Percentiles rank a stretch among this genome's conserved stretches.
Conservation (phyloP, 2,329 filamentous ascomycete species). For the Dothiorella sarmentorum region DNA sequence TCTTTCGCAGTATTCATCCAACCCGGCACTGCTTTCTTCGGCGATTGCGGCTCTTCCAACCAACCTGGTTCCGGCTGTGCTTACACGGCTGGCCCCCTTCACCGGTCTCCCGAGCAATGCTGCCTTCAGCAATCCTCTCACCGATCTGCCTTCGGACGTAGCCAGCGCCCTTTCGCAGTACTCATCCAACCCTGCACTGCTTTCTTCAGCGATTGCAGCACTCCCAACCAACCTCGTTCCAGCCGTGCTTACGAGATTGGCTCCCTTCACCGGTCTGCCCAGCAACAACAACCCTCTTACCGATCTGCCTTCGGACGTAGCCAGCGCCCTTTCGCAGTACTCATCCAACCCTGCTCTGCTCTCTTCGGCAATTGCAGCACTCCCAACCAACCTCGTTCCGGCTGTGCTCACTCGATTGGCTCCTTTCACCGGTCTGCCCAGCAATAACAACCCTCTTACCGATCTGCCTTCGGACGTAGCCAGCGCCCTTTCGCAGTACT, state of each 20-base stretch:
- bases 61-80: not conserved
- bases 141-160: not conserved
- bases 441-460: not conserved
- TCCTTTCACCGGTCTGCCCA: not conserved
- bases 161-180: not conserved
- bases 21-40: not conserved
- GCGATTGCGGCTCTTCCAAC: not conserved
- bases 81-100: not conserved
- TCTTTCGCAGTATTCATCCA: not conserved
- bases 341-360: not conserved
- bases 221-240: not conserved
- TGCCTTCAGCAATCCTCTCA: not conserved
- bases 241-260: not conserved
- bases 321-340: not conserved
- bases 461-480: not conserved
- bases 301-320: not conserved
- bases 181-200: not conserved
- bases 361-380: not conserved
- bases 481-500: not conserved
- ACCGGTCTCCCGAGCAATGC: not conserved
- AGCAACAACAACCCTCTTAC: not conserved
- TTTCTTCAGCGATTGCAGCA: not conserved
- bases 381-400: not conserved
- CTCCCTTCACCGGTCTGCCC: not conserved
- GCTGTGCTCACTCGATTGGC: no score